Evolutionary conservation across 192 early-diverging fungal genomes (phyloP), one percentile per base, ranked within the genome.

Genomic region (Allomyces macrogynus): DNA sequence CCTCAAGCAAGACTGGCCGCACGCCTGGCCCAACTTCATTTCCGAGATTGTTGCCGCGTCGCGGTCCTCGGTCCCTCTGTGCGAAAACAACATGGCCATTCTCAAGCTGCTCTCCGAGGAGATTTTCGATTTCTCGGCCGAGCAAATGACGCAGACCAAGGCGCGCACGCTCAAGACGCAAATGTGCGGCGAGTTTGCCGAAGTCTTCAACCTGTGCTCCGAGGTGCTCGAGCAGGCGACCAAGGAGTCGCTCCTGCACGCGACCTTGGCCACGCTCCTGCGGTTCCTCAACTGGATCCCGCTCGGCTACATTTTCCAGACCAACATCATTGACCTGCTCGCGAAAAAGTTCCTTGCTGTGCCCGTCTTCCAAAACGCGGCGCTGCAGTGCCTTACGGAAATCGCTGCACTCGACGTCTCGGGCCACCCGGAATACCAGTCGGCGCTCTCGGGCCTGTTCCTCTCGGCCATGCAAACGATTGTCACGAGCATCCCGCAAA

Each of bases 11-110:
- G 96, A 99, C 74, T 99, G 96, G 96, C 96, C 96, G 14, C 90
- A 91, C 70, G 93, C 95, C 71, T 99, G 96, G 96, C 96, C 96
- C 3, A 78, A 80, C 25, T 99, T 99, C 71, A 97, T 99, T 68
- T 89, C 96, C 22, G 95, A 97, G 76, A 93, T 99, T 69, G 91
- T 99, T 27, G 77, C 79, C n/a, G 92, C 95, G 16, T 91, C 91
- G 75, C 88, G 89, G 71, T 82, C 85, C 22, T 97, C 89, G 68
- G 75, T 97, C 12, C 77, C 91, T 5, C 76, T 99, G 14, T 99
- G 96, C 72, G 95, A 97, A 71, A 99, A 99, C 81, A 99, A 97
- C 78, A 99, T 99, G 94, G 87, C 86, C 49, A 99, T 99, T 68
- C 78, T 99, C 57, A 97, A 99, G 70, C 78, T 99, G 40, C 80